Evolutionary conservation across 1,284 basidiomycete genomes (phyloP).

Genomic region (Hemileia vastatrix): DNA sequence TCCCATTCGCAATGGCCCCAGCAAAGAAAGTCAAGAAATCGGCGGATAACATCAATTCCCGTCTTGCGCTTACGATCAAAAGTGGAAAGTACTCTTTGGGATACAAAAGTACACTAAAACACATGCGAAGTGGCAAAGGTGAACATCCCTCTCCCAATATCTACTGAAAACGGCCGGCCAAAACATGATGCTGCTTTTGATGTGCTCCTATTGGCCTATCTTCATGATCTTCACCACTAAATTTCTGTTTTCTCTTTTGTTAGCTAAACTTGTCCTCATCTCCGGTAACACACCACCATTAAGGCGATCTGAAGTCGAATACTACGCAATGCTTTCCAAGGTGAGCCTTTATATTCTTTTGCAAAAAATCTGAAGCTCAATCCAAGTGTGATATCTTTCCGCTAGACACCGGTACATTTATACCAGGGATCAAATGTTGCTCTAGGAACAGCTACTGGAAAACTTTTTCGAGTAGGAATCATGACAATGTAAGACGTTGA

Average conservation of each 20-base stretch:
- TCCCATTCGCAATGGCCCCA: conserved; percentile 61
- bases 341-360: conserved; percentile 26
- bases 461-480: conserved; percentile 96
- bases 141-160: conserved; percentile 43
- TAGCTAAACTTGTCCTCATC: conserved; percentile 97
- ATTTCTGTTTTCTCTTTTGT: conserved; percentile 5
- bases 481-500: conserved; percentile 42
- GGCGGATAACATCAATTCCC: conserved; percentile 82
- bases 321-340: conserved; percentile 88
- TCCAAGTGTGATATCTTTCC: conserved; percentile 32
- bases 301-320: conserved; percentile 98
- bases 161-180: neutral
- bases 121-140: conserved; percentile 98
- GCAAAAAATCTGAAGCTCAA: neutral
- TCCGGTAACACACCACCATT: conserved; percentile 98
- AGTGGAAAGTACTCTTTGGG: conserved; percentile 86
- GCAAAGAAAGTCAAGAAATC: conserved; percentile 76
- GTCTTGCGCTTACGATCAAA: conserved; percentile 96
- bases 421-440: conserved; percentile 84
- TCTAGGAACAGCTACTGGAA: conserved; percentile 96
- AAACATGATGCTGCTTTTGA: neutral
- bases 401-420: conserved; percentile 24
- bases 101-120: conserved; percentile 95
- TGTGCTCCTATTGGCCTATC: conserved; percentile 22
- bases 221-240: conserved; percentile 17